Conservation (phyloP, 768 basidiomycete genomes). For the Hebeloma cylindrosporum region DNA sequence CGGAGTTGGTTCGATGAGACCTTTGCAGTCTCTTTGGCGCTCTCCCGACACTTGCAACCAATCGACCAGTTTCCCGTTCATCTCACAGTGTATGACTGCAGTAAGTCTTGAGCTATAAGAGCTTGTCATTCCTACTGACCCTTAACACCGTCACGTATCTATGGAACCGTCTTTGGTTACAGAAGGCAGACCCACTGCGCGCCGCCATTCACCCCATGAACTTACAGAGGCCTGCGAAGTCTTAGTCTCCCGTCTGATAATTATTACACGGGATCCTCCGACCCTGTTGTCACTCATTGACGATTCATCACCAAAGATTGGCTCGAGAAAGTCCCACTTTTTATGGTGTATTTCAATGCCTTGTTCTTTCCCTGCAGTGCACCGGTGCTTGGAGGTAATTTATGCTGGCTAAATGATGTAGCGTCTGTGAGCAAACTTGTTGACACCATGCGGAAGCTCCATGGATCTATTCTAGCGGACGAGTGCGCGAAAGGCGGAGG, state of each 20-base stretch:
- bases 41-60: no score
- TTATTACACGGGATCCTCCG: not conserved
- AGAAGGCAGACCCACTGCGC: slow-evolving; percentile 42
- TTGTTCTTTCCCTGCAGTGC: no score
- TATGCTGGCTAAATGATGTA: no score
- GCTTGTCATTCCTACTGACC: slow-evolving; percentile 28
- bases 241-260: slow-evolving; percentile 41
- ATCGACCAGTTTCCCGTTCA: no score
- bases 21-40: no score
- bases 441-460: slow-evolving; percentile 40
- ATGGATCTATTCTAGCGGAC: slow-evolving; percentile 38
- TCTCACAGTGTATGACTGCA: slow-evolving; percentile 49
- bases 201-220: slow-evolving; percentile 45
- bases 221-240: slow-evolving; percentile 47
- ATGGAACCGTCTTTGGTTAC: slow-evolving; percentile 49
- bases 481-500: slow-evolving; percentile 43
- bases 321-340: slow-evolving; percentile 24
- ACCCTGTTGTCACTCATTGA: slow-evolving; percentile 31
- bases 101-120: slow-evolving; percentile 28
- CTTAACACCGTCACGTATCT: slow-evolving; percentile 55
- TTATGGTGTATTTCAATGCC: slow-evolving; percentile 19
- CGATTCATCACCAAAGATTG: slow-evolving; percentile 35
- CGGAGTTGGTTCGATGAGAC: no score
- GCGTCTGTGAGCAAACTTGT: slow-evolving; percentile 27
- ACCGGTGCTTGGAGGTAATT: no score